Base-by-base conservation (phyloP, 106 monocot genomes). In the Narthecium ossifragum region DNA sequence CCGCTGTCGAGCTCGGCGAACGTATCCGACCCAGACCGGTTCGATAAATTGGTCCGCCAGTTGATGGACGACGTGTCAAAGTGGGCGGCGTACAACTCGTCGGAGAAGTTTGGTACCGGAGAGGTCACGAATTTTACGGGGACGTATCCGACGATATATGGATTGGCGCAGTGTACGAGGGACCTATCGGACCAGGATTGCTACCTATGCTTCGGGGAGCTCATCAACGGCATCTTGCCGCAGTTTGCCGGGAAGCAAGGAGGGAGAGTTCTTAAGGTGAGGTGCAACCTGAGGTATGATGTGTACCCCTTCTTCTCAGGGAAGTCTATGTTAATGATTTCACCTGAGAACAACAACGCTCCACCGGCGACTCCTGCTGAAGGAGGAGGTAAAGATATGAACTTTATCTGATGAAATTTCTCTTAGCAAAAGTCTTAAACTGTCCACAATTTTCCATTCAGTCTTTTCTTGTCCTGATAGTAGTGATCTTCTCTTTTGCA, bases 251-350 rank as follows among this genome's bases (percentile, higher is more conserved):
- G 43, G 12, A 43, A 13, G 18, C 1, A 17, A 17, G 43, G 43
- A 3, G 18, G 11, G 17, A 4, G 6, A 18, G 43, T 17, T 43
- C 4, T 3, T 43, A 13, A 18, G 14, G 14, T 43, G 43, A 43
- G 43, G 4, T 43, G 43, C 43, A 13, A 3, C 9, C 4, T 3
- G 17, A 43, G 43, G 43, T 43, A 6, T 18, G 43, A 43, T 13
- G 4, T 13, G 17, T 43, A 43, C 18, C 11, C 10, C 18, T 43
- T 43, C 43, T 6, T 43, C 43, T 43, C 43, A 11, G 57, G 62
- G 5, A 17, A 41, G 38, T 17, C 78, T 24, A 31, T 37, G 26
- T 48, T 64, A 1, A 41, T 51, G 11, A 15, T 21, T 48, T 56
- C n/a, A 34, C 8, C 36, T n/a, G n/a, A n/a, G n/a, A n/a, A n/a